Conservation (phyloP, 495 filamentous ascomycete genomes). For the Apiosordaria backusii region DNA sequence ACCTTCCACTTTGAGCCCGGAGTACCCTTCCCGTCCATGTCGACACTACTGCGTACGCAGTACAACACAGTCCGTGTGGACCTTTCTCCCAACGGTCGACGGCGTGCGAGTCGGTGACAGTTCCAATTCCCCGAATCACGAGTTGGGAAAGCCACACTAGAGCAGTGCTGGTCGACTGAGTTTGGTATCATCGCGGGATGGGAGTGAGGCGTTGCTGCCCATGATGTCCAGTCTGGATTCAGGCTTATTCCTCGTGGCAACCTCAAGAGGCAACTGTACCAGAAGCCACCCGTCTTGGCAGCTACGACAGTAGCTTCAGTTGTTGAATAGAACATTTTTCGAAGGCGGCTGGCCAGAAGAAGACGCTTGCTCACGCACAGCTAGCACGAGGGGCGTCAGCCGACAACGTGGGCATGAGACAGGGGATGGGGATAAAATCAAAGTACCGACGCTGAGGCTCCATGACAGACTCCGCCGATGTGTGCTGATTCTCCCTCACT, state of each 20-base stretch:
- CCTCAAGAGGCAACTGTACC: not conserved
- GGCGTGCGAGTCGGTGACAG: not conserved
- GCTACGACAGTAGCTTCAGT: not conserved
- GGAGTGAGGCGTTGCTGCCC: not conserved
- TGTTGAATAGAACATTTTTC: not conserved
- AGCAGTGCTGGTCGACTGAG: not conserved
- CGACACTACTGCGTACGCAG: not conserved
- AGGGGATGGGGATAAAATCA: constrained; percentile 5
- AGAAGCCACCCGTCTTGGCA: not conserved
- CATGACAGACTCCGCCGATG: not conserved
- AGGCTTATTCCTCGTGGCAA: not conserved
- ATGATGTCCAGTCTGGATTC: not conserved
- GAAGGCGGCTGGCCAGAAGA: not conserved
- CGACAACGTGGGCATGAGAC: constrained; percentile 3
- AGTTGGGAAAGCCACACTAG: not conserved
- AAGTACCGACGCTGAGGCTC: not conserved
- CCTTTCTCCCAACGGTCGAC: not conserved
- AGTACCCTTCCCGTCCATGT: not conserved
- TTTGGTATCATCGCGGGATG: not conserved
- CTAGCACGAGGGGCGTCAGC: not conserved
- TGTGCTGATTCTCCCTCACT: not conserved
- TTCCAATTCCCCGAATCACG: not conserved
- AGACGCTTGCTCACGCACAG: not conserved
- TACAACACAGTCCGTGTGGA: not conserved
- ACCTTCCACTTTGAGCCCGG: constrained; percentile 15